Evolutionary conservation across 1,284 basidiomycete species (phyloP), one percentile per base, ranked within the genome.

Genomic region (Xerocomus amazonicus): DNA sequence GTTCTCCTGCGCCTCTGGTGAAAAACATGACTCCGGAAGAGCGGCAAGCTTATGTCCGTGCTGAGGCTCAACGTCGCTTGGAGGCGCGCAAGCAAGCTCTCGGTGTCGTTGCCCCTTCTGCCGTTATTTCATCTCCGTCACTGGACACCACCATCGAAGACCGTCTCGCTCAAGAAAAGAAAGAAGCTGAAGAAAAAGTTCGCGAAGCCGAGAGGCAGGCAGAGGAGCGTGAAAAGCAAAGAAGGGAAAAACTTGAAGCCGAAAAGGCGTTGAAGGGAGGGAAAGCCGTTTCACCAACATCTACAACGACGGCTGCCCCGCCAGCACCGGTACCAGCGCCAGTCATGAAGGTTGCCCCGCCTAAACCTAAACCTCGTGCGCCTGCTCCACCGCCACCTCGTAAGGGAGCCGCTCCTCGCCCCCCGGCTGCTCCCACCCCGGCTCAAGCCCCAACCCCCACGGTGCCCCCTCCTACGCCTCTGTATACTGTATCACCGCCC

Each of bases 1-100:
- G 75, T 2, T 77, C 81, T 9, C 77, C 84, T 9, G 76, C 77
- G 0, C 70, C 78, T 7, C 70, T 69, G 9, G 69, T 73, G 42
- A 88, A 88, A 68, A 85, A 80, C 53, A 92, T 97, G 89, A 87
- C 91, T 0, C 74, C 86, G 0, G 92, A 88, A 56, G 91, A 98
- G 63, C 84, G 92, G 9, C 76, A 81, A 48, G 92, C 90, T 0
- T 93, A 79, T 64, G 82, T 91, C 56, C 83, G 83, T 16, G 84
- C 84, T 3, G 85, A 97, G 66, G 96, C 93, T 1, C 85, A 91
- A 62, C 80, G 84, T 17, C 81, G 90, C 39, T 83, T 97, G 33
- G 83, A 92, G 59, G 93, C 88, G 38, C 87, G 96, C 29, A 93
- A 92, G 78, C 82, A 84, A 36, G 88, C 88, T 9, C 79, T 98